Base-by-base conservation (phyloP, 257 asterid species). In the Petunia axillaris region DNA sequence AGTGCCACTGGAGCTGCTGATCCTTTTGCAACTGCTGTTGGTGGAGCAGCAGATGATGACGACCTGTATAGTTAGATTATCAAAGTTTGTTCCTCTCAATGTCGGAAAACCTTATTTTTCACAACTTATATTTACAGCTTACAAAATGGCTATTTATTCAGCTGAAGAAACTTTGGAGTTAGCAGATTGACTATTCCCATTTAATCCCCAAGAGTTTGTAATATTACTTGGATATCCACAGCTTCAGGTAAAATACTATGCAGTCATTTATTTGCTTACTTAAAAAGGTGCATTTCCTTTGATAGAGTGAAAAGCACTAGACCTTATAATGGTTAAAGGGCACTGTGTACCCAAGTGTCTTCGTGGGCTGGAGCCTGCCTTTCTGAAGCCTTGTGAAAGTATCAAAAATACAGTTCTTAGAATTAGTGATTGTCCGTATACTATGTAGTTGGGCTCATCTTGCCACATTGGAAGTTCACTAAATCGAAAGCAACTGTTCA, bases 11-110 rank as follows among this genome's bases (percentile, higher is more conserved):
- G 87, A 7, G 60, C 89, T 46, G 44, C 93, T 2, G 93, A 91
- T 62, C 94, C 97, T 1, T 91, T 91, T 75, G 91, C 91, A 41
- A 83, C 88, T 16, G 43, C 93, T 10, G 77, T 83, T 50, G 89
- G 83, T 6, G 82, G 82, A 46, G 84, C 52, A 4, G 88, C 89
- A 1, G 93, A 81, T 40, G 81, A 81, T 13, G 84, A 81, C 53
- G 84, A 81, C 25, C 65, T 81, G n/a, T 81, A 81, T 75, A 75
- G 81, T 57, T 81, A 81, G 83, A 57, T n/a, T 39, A 43, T 59
- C 80, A 38, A 4, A 37, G 70, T 6, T 76, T 25, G 36, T 3
- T 67, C 2, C 53, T 2, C n/a, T 70, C 52, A 4, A 52, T 71
- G 3, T 50, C 62, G 35, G 5, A 65, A 44, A 8, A 52, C 2